These are phyloP conservation scores for Schwanniomyces polymorphus DNA, from an alignment of 805 yeast genomes.

Conservation along the genomic window DNA sequence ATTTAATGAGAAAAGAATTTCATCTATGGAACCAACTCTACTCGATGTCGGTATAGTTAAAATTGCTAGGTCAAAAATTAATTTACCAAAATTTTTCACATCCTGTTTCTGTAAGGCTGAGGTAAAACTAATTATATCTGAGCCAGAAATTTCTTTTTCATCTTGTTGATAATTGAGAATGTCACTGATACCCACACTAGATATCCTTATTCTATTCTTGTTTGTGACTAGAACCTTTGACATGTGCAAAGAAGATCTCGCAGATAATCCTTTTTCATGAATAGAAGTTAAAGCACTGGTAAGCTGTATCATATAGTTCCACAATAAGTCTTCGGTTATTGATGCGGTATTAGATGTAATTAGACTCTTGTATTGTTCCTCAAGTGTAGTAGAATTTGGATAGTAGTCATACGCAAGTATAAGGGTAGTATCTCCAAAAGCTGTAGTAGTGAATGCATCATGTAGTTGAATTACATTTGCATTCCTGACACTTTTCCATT, in stretches of 20 bases:
- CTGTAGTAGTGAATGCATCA: constrained; percentile 84
- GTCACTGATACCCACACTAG: constrained; percentile 72
- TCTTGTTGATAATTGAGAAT: constrained; percentile 48
- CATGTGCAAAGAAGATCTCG: constrained; percentile 58
- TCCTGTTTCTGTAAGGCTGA: constrained; percentile 53
- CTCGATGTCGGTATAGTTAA: constrained; percentile 28
- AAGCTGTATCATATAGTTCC: constrained; percentile 78
- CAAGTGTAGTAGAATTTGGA: constrained; percentile 72
- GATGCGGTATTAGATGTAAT: constrained; percentile 43
- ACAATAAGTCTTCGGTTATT: constrained; percentile 64
- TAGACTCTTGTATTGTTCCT: constrained; percentile 60
- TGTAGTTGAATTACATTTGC: constrained; percentile 65
- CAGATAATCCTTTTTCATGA: constrained; percentile 65
- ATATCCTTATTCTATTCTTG: constrained; percentile 67
- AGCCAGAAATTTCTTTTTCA: constrained; percentile 16
- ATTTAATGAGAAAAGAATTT: constrained; percentile 13
- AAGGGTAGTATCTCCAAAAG: constrained; percentile 79
- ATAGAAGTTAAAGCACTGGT: constrained; percentile 64
- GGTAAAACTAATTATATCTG: constrained; percentile 12
- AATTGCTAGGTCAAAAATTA: constrained; percentile 57
- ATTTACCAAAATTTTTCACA: constrained; percentile 54
- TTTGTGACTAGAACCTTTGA: constrained; percentile 74
- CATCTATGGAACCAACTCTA: constrained; percentile 13
- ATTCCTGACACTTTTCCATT: constrained; percentile 58
- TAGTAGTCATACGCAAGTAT: constrained; percentile 81